Conservation (phyloP, 495 filamentous ascomycete species). For the Daldinia caldariorum region DNA sequence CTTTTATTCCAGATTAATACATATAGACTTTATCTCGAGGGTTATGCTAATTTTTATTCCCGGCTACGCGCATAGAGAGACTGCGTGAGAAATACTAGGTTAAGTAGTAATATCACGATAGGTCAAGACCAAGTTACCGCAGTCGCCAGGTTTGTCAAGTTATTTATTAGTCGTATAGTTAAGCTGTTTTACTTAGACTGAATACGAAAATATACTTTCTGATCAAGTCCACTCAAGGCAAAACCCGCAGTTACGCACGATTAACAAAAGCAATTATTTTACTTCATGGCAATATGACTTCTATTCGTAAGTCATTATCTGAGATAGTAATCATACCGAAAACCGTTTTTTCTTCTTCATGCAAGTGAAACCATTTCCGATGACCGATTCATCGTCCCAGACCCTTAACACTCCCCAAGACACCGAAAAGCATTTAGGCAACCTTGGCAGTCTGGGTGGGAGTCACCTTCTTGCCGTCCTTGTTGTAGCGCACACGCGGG, state of each 20-base stretch:
- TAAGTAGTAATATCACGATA: no score
- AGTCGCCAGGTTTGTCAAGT: no score
- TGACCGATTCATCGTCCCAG: constrained; percentile 44
- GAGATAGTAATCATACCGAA: constrained; percentile 43
- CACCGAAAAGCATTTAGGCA: constrained; percentile 43
- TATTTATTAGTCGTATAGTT: no score
- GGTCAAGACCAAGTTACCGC: no score
- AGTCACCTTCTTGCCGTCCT: constrained; percentile 99
- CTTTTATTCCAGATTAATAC: no score
- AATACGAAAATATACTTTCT: background rate
- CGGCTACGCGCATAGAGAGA: no score
- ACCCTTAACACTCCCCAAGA: constrained; percentile 41
- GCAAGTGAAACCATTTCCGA: constrained; percentile 47
- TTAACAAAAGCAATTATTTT: background rate
- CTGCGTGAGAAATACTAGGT: no score
- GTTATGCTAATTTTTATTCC: no score
- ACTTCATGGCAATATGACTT: constrained; percentile 47
- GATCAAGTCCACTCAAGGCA: background rate
- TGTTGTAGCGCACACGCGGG: constrained; percentile 98
- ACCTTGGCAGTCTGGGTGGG: constrained; percentile 75
- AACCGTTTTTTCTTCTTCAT: constrained; percentile 42
- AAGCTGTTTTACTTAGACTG: background rate
- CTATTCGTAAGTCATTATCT: constrained; percentile 50
- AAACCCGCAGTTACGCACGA: background rate
- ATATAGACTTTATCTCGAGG: no score